These are phyloP conservation scores for Berkeleyomyces rouxiae DNA, from an alignment of 2,329 filamentous ascomycete genomes.

Conservation along the genomic window DNA sequence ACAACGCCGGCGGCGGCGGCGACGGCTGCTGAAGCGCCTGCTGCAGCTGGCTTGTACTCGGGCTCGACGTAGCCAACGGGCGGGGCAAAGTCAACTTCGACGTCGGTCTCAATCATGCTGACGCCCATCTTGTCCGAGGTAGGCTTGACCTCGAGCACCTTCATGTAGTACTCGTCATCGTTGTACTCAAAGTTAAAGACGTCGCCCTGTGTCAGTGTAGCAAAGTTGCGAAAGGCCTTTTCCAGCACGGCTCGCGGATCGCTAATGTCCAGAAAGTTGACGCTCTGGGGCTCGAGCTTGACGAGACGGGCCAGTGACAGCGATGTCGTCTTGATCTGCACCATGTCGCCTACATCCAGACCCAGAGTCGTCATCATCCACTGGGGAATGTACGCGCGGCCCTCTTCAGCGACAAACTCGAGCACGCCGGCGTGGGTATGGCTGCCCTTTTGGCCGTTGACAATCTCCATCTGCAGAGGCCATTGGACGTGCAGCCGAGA, in stretches of 20 bases:
- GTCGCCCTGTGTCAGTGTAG: conserved; percentile 81
- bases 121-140: conserved; percentile 69
- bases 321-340: conserved; percentile 90
- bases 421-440: conserved; percentile 88
- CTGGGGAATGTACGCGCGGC: conserved; percentile 85
- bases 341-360: conserved; percentile 81
- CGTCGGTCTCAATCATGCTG: conserved; percentile 88
- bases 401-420: conserved; percentile 95
- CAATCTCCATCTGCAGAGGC: conserved; percentile 90
- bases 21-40: conserved; percentile 48
- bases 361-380: conserved; percentile 93
- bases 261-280: conserved; percentile 87
- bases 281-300: conserved; percentile 89
- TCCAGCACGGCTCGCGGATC: conserved; percentile 95
- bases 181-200: conserved; percentile 96
- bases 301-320: conserved; percentile 81
- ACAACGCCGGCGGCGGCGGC: conserved; percentile 16
- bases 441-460: conserved; percentile 65
- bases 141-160: conserved; percentile 85
- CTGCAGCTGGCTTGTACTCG: conserved; percentile 31
- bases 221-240: conserved; percentile 90
- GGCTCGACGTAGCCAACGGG: conserved; percentile 91
- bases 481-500: conserved; percentile 93
- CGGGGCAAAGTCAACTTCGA: conserved; percentile 88
- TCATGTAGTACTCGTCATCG: conserved; percentile 81